Percentiles rank a stretch among this genome's conserved stretches.
phyloP scores from a whole-genome alignment of 2,329 filamentous ascomycete genomes.

The Corniculantispora saksenae region DNA sequence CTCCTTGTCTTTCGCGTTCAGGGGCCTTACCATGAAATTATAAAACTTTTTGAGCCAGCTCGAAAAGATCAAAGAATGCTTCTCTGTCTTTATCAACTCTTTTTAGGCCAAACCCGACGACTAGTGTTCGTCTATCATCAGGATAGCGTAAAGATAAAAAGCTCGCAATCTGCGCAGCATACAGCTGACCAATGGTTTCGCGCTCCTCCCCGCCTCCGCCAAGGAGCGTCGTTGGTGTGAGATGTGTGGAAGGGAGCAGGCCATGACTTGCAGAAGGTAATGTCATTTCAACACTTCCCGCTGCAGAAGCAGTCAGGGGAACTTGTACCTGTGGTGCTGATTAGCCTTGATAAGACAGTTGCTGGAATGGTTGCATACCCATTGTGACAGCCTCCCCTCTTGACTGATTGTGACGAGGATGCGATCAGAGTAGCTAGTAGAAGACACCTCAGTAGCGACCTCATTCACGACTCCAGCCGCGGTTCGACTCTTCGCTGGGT shows the following conservation, averaged over 20 bases:
- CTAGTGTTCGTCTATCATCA: constrained; percentile 60
- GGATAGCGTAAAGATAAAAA: constrained; percentile 72
- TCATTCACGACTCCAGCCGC: constrained; percentile 65
- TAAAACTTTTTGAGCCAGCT: constrained; percentile 60
- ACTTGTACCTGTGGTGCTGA: constrained; percentile 66
- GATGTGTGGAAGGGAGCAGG: constrained; percentile 74
- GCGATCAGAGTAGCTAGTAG: constrained; percentile 80
- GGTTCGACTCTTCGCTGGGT: constrained; percentile 65
- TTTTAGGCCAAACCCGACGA: constrained; percentile 61
- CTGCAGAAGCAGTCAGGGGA: constrained; percentile 67
- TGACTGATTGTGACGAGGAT: constrained; percentile 89
- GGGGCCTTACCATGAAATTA: constrained; percentile 27
- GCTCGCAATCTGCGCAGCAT: constrained; percentile 86
- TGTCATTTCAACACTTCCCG: constrained; percentile 63
- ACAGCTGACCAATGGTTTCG: constrained; percentile 82
- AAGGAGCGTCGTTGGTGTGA: constrained; percentile 84
- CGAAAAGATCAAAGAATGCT: constrained; percentile 65
- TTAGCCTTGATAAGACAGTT: background rate
- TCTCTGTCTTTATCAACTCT: constrained; percentile 53
- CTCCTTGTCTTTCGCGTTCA: too few species aligned
- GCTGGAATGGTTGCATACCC: constrained; percentile 59
- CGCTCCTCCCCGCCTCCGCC: constrained; percentile 78
- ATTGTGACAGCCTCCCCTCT: constrained; percentile 82
- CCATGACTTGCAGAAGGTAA: constrained; percentile 46
- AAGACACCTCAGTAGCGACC: constrained; percentile 69